phyloP scores from a whole-genome alignment of 148 eudicot species.

The Euryodendron excelsum region DNA sequence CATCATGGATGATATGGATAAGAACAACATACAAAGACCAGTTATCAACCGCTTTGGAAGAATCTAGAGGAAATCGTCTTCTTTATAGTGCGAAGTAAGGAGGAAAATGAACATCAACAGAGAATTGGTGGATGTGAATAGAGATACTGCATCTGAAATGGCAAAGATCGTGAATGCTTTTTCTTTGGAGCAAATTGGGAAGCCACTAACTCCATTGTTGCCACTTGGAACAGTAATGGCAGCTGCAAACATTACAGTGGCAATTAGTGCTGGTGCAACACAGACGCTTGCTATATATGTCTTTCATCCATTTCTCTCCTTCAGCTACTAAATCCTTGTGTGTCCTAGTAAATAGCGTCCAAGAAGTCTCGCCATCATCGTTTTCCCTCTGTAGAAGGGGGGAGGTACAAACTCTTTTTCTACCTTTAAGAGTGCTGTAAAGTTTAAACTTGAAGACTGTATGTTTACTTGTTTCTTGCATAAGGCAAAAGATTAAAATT shows the following conservation, averaged over 20 bases:
- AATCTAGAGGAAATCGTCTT: neutral
- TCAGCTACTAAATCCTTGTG: neutral
- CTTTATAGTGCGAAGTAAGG: neutral
- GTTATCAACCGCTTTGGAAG: neutral
- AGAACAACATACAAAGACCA: no score
- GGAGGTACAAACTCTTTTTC: neutral
- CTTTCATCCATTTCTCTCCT: neutral
- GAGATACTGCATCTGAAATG: constrained; percentile 15
- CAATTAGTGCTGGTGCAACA: neutral
- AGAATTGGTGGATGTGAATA: constrained; percentile 21
- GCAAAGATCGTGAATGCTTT: constrained; percentile 16
- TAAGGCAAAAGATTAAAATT: neutral
- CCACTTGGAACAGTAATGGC: constrained; percentile 30
- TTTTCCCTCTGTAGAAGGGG: neutral
- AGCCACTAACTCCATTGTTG: constrained; percentile 7
- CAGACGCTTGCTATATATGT: neutral
- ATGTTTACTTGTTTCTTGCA: neutral
- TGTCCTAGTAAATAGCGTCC: neutral
- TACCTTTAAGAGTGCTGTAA: neutral
- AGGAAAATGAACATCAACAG: constrained; percentile 25
- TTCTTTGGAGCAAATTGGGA: constrained; percentile 13
- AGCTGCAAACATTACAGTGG: neutral
- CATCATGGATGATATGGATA: no score
- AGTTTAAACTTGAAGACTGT: neutral
- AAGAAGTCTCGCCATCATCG: rapidly evolving